phyloP scores from a whole-genome alignment of 208 protist species.

The Leishmania turanica region DNA sequence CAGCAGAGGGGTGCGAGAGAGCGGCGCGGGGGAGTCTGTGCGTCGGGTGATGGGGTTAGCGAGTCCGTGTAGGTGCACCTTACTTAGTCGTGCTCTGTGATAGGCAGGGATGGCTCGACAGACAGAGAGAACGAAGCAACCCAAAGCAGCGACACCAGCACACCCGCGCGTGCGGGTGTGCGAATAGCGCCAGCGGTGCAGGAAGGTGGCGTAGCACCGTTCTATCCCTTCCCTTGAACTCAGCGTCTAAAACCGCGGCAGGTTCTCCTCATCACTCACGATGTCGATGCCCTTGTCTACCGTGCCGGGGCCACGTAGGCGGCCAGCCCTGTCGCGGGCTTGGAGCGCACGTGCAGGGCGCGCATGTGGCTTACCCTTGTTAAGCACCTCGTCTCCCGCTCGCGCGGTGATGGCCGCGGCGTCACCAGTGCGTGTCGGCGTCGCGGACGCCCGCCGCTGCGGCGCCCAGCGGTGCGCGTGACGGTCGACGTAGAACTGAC shows the following conservation, averaged over 20 bases:
- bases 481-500: constrained; percentile 7
- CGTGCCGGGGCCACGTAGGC: background rate
- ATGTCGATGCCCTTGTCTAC: background rate
- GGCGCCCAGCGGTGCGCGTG: constrained; percentile 17
- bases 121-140: background rate
- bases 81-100: constrained; percentile 3
- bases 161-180: background rate
- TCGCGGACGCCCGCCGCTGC: background rate
- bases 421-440: background rate
- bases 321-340: background rate
- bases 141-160: background rate
- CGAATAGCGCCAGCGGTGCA: background rate
- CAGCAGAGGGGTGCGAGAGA: too few relatives aligned
- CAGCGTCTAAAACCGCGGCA: constrained; percentile 3
- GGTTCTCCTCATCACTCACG: background rate
- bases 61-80: background rate
- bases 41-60: background rate
- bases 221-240: background rate
- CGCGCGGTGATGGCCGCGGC: background rate
- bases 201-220: background rate
- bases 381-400: background rate
- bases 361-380: background rate
- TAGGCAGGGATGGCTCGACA: background rate
- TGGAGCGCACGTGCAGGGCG: background rate
- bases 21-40: background rate